Evolutionary conservation across 106 monocot species (phyloP), one percentile per base, ranked within the genome.

Genomic region (Platanthera zijinensis): DNA sequence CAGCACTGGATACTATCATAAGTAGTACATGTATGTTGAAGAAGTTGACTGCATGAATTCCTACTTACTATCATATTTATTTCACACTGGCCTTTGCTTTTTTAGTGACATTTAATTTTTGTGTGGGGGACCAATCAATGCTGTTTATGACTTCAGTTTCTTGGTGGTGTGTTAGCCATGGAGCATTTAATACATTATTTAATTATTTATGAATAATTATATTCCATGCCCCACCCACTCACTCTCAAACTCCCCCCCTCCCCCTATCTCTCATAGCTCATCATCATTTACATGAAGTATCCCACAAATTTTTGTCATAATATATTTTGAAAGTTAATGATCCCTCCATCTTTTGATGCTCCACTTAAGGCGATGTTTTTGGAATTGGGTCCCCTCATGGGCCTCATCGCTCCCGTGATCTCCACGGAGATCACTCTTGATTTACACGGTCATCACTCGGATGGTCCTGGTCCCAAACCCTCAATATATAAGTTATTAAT

Each of bases 371-470:
- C 10, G 5, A 1, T 8, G 8, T 61, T 19, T 83, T 53, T 89
- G 89, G 50, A 89, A 89, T 10, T 86, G 32, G 39, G 25, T 25
- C 25, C 25, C 25, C 25, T 25, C 25, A n/a, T n/a, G 25, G 25
- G 25, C 25, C 25, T 25, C 25, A 25, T 25, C 25, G 25, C 25
- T 25, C 25, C 25, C 25, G 25, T 25, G 25, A 25, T 25, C 25
- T 25, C 0, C 25, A 25, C 25, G 25, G 25, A 25, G 0, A 25
- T 25, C 25, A 25, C 0, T 25, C 25, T 25, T 25, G 25, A 25
- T 0, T 25, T 25, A 25, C 25, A 25, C 25, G 25, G 25, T 0
- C 0, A 25, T 25, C 25, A 25, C 39, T 3, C 39, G 39, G 39
- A 39, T 39, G 39, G 39, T 39, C 39, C 39, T 2, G 39, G 1